Evolutionary conservation across 352 stramenopile genomes (phyloP).

Genomic region (Thraustochytrium striatum): DNA sequence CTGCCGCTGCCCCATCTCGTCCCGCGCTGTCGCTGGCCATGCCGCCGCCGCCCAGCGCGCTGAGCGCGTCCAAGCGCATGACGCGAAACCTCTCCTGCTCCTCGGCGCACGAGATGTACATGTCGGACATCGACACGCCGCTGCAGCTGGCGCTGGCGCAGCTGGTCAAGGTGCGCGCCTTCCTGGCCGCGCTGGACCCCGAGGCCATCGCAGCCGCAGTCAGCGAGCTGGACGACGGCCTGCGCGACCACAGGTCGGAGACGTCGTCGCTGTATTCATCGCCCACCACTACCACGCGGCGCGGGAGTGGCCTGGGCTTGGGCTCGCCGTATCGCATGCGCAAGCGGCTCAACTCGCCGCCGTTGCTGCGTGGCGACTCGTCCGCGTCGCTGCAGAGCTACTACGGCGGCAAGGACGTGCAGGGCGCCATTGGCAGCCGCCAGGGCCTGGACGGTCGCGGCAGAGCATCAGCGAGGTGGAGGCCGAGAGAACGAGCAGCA

Average conservation of each 20-base stretch:
- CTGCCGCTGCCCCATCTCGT: no score
- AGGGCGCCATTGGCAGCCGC: background rate
- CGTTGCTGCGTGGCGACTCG: background rate
- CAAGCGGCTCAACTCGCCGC: background rate
- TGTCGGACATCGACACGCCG: conserved; percentile 20
- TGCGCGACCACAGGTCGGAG: conserved; percentile 12
- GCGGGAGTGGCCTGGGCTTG: background rate
- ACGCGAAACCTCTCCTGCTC: conserved; percentile 33
- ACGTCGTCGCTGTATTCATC: conserved; percentile 31
- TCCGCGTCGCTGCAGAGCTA: background rate
- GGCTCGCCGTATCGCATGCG: background rate
- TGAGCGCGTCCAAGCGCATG: no score
- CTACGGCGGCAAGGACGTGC: background rate
- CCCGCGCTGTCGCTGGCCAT: no score
- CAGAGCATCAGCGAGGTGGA: background rate
- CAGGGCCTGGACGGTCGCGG: background rate
- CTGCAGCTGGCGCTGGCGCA: conserved; percentile 3
- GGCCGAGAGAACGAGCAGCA: background rate
- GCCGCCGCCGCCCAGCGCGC: no score
- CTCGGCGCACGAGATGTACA: background rate
- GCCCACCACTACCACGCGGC: background rate
- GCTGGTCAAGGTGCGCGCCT: background rate
- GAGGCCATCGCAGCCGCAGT: background rate
- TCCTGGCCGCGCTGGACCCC: conserved; percentile 7
- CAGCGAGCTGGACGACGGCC: background rate